Base-by-base conservation (phyloP, 1,139 yeast species). In the Geotrichum bryndzae region DNA sequence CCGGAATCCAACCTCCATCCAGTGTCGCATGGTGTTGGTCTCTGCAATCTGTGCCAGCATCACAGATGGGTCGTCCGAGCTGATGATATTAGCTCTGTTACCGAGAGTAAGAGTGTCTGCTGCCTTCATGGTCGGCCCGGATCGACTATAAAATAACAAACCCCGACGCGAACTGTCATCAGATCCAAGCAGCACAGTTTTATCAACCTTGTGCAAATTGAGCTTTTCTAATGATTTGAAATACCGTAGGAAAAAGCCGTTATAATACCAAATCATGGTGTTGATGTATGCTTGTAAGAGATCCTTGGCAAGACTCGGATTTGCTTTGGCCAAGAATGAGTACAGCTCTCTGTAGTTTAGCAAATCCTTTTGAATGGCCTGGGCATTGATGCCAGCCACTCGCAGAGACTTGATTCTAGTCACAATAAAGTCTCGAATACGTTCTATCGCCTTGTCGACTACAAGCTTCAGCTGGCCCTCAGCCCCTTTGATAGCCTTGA, bases 211-310 rank as follows among this genome's bases (percentile, higher is more conserved):
- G 61, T 81, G 80, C 27, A 83, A 68, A 60, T 80, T 82, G 63
- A 88, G 74, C 65, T 85, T 84, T 65, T 90, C 89, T 63, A 94
- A 76, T 0, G 96, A 86, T 67, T 87, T 83, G 59, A 87, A 76
- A 73, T 92, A 94, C 67, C 94, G 85, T 29, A 87, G 85, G 71
- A 94, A 92, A 67, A 88, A 83, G 60, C 88, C 82, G 63, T 81
- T 80, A 72, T 94, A 94, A 76, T 94, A 94, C 99, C 99, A 94
- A 69, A 83, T 80, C 90, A 92, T 91, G 1, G 98, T 92, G 70
- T 84, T 86, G 13, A 86, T 77, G 72, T 94, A 94, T 0, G 97
- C 98, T 68, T 83, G 81, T 64, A 85, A 82, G 54, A 94, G 79
- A 68, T 90, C 96, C n/a, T 77, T 72, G 0, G 96, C 92, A 61